Evolutionary conservation across 2,329 filamentous ascomycete species (phyloP).

Genomic region (Chaetothyriales sp.): DNA sequence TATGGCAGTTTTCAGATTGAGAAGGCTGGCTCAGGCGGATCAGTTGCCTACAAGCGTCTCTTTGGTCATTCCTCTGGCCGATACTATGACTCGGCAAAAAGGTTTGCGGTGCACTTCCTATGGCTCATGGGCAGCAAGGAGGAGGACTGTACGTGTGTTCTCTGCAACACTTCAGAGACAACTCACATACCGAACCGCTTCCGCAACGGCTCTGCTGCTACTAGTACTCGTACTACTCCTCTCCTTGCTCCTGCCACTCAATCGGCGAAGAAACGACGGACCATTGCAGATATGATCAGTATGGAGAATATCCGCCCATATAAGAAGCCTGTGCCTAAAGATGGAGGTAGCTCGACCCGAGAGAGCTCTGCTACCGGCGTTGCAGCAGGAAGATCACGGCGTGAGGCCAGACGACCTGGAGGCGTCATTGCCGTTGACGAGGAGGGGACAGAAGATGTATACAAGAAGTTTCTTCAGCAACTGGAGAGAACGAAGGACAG

Average conservation of each 20-base stretch:
- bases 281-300: neutral
- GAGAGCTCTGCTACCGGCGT: conserved; percentile 3
- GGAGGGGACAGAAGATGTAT: conserved; percentile 41
- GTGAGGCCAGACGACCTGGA: conserved; percentile 11
- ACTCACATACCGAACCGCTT: conserved; percentile 1
- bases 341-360: conserved; percentile 2
- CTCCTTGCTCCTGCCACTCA: neutral
- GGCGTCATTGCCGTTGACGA: conserved; percentile 25
- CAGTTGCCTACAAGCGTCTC: conserved; percentile 38
- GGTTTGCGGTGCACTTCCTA: conserved; percentile 43
- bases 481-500: conserved; percentile 24
- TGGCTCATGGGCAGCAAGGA: conserved; percentile 37
- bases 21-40: conserved; percentile 21
- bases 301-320: neutral
- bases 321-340: conserved; percentile 1
- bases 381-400: conserved; percentile 8
- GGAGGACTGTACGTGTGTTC: conserved; percentile 35
- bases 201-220: conserved; percentile 2
- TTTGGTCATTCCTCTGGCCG: conserved; percentile 40
- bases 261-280: conserved; percentile 7
- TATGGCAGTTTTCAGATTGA: conserved; percentile 38
- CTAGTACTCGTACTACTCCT: no score
- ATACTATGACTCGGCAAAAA: conserved; percentile 38
- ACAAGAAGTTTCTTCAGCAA: conserved; percentile 34
- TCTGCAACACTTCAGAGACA: conserved; percentile 25